phyloP scores from a whole-genome alignment of 805 yeast genomes.

The Schizosaccharomyces pombe region DNA sequence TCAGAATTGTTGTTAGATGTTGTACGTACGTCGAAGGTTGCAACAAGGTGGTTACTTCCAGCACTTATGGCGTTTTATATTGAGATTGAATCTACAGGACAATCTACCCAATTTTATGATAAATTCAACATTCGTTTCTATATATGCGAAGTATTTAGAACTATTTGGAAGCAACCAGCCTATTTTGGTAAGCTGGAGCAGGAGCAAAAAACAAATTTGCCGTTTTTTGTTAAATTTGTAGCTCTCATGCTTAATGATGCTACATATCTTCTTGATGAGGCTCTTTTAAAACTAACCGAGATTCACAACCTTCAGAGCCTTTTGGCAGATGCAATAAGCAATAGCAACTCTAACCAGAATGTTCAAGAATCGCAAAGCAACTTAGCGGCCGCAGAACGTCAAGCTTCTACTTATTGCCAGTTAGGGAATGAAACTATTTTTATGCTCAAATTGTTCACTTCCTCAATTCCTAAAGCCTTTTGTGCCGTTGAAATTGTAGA shows the following conservation, averaged over 20 bases:
- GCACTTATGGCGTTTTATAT: conserved; percentile 77
- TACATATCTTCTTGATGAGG: conserved; percentile 76
- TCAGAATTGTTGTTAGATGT: conserved; percentile 56
- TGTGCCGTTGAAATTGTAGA: conserved; percentile 75
- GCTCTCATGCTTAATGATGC: conserved; percentile 90
- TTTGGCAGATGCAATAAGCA: conserved; percentile 14
- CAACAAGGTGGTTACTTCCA: conserved; percentile 44
- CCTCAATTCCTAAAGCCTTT: conserved; percentile 69
- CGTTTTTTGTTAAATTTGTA: conserved; percentile 73
- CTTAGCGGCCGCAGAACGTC: conserved; percentile 41
- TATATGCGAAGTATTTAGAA: conserved; percentile 60
- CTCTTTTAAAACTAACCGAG: conserved; percentile 50
- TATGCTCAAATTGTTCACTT: conserved; percentile 57
- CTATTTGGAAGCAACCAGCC: conserved; percentile 50
- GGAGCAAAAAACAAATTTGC: conserved; percentile 45
- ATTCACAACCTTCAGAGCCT: conserved; percentile 47
- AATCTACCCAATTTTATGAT: conserved; percentile 85
- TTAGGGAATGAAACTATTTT: conserved; percentile 62
- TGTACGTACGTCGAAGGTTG: conserved; percentile 39
- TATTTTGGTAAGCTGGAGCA: conserved; percentile 46
- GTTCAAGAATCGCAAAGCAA: conserved; percentile 14
- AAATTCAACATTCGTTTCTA: conserved; percentile 79
- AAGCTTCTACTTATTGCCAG: conserved; percentile 61
- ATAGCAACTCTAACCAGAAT: conserved; percentile 15
- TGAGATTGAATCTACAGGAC: conserved; percentile 87